Conservation (phyloP, 2,329 filamentous ascomycete species). For the Talaromyces sp. region DNA sequence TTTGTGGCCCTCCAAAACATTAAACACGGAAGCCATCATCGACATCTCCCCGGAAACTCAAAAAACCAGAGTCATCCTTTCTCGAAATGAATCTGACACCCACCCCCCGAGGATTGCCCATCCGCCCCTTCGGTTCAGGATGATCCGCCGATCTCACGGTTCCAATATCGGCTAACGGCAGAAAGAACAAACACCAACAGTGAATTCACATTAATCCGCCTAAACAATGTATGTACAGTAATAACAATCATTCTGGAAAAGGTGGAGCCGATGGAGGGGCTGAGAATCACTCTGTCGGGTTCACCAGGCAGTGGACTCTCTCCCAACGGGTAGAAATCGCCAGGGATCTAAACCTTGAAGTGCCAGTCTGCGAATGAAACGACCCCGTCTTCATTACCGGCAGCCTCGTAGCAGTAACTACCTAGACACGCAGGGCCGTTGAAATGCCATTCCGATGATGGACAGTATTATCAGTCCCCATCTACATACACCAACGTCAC, state of each 20-base stretch:
- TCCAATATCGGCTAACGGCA: too few species aligned
- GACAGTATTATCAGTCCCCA: too few species aligned
- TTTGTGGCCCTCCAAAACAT: conserved; percentile 5
- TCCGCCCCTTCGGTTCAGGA: conserved; percentile 5
- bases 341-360: conserved; percentile 2
- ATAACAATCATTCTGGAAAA: too few species aligned
- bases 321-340: too few species aligned
- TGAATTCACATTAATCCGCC: too few species aligned
- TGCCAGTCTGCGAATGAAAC: too few species aligned
- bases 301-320: too few species aligned
- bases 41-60: conserved; percentile 7
- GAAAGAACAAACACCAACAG: too few species aligned
- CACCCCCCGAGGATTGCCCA: neutral
- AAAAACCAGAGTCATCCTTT: neutral
- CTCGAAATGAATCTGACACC: neutral
- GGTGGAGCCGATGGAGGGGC: neutral
- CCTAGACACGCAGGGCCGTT: neutral
- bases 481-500: conserved; percentile 5
- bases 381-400: too few species aligned
- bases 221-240: too few species aligned
- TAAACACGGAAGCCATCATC: neutral
- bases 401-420: neutral
- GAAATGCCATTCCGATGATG: too few species aligned
- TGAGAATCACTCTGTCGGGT: too few species aligned
- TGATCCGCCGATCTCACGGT: neutral